Evolutionary conservation across 805 yeast species (phyloP), one percentile per base, ranked within the genome.

Genomic region (Ogataea populi-albae): DNA sequence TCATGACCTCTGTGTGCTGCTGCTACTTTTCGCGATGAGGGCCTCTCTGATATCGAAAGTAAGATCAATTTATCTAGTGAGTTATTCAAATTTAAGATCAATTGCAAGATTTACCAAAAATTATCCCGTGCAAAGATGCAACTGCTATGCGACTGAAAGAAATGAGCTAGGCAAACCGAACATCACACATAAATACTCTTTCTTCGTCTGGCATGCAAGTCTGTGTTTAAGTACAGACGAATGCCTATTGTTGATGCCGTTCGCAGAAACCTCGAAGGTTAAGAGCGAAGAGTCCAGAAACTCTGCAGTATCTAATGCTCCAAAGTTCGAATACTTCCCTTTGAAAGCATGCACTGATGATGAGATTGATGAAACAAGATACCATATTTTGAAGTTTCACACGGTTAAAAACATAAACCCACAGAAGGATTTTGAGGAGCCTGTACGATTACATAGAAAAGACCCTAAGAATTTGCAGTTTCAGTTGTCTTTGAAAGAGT

Each of bases 401-500:
- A 71, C 84, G 22, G 77, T 78, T 40, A 73, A 76, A 49, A 71
- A 74, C 29, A 81, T 93, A 23, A 86, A 86, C 45, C 91, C 93
- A 8, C 62, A 68, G 25, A 64, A 66, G 23, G 79, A 79, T 43
- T 93, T 91, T 58, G 80, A 78, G 37, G 74, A 75, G 40, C 98
- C 98, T 0, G 81, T 89, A 14, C 68, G 96, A 49, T 65, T 91
- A 55, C 97, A 89, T 59, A 73, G 98, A 49, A 89, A 91, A 55
- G 98, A 91, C 60, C 96, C 98, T 1, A 77, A 87, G 53, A 86
- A 86, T 56, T 67, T 91, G 55, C 96, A 89, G 57, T 85, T 85
- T 54, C 94, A 87, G 59, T 66, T 87, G 49, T 79, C 89, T 2
- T 64, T 88, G 50, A 78, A 81, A 39, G 93, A 85, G 54, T 73